Evolutionary conservation across 306 rosid species (phyloP).

Genomic region (Fragaria vesca): DNA sequence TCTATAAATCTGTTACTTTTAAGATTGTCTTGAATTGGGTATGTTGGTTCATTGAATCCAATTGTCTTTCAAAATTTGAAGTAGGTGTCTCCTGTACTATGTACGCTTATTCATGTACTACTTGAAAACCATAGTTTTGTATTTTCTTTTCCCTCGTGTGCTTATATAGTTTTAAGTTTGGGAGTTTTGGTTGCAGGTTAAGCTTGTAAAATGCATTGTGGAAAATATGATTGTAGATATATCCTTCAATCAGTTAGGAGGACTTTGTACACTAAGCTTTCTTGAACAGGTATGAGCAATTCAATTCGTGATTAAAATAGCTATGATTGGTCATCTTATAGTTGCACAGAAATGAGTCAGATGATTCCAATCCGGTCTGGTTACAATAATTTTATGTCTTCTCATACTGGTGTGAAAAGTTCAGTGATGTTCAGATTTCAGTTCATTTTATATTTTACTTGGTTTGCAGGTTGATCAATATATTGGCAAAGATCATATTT

Average conservation of each 20-base stretch:
- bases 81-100: not conserved
- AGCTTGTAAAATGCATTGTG: conserved; percentile 86
- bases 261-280: conserved; percentile 80
- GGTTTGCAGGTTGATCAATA: conserved; percentile 65
- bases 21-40: not conserved
- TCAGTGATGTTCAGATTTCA: conserved; percentile 21
- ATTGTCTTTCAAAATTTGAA: not conserved
- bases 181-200: conserved; percentile 62
- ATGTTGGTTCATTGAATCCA: not conserved
- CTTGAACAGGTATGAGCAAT: conserved; percentile 73
- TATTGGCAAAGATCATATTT: conserved; percentile 71
- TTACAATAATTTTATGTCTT: not conserved
- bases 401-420: not conserved
- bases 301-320: not conserved
- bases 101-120: not conserved
- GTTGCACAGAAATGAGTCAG: not conserved
- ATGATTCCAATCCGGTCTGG: not conserved
- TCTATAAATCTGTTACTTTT: not conserved
- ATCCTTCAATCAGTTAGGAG: conserved; percentile 94
- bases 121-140: not conserved
- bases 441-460: conserved; percentile 7
- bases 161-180: not conserved
- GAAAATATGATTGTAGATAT: conserved; percentile 82
- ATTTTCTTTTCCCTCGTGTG: not conserved
- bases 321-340: not conserved